Evolutionary conservation across 2,329 filamentous ascomycete genomes (phyloP), one percentile per base, ranked within the genome.

Genomic region (Aureobasidium sp.): DNA sequence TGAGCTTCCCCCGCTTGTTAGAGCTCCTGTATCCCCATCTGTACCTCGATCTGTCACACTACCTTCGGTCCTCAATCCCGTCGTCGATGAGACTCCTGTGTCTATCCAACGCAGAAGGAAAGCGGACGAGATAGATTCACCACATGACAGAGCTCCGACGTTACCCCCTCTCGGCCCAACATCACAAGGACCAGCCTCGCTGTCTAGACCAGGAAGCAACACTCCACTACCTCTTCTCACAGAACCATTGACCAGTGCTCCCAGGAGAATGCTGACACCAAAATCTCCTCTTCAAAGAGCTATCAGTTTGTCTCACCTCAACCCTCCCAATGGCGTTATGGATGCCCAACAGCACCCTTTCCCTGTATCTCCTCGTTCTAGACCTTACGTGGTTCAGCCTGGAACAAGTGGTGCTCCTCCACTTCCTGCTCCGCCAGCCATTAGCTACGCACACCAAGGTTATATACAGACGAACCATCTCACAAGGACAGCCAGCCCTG

Each of bases 271-370:
- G n/a, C 69, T 85, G 64, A 85, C 82, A 12, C 83, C 85, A 0
- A 78, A 80, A 65, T 86, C 85, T 10, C 84, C 84, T 10, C 59
- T 79, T 44, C 75, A 76, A 60, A 80, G 84, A 64, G 76, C 81
- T 29, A 75, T 79, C 20, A 84, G 81, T 67, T 68, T 82, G 13
- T 77, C 78, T 36, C 60, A 73, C 70, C 67, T 80, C 39, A 75
- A 75, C 51, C 73, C 73, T 36, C 71, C 75, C 0, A 78, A 77
- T 20, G 77, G 75, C 27, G 79, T 77, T 1, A 78, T 80, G 50
- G 77, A 79, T 69, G 78, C 79, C 8, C 76, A 80, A 51, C 74
- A 77, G 63, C 76, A 77, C 5, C 80, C 81, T 1, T 82, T 81
- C 61, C 69, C 79, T 13, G 72, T 74, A 9, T 73, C 76, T 8